Evolutionary conservation across 2,329 filamentous ascomycete genomes (phyloP), one percentile per base, ranked within the genome.

Genomic region (Aspergillus neotritici): DNA sequence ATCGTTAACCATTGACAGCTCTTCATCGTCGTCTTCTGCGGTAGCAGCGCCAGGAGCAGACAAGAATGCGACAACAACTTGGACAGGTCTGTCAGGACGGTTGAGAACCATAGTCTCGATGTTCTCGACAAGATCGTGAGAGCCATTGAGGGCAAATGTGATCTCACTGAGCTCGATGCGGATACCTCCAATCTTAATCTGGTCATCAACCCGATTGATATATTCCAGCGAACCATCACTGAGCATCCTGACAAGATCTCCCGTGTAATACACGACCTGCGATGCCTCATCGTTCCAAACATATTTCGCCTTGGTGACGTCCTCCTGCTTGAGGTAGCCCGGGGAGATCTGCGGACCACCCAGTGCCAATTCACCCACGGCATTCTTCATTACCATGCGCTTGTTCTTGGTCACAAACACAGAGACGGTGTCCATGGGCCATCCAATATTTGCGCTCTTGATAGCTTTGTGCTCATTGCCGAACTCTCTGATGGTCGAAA

Each of bases 21-120:
- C 34, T 16, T 44, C 41, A 8, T 39, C 37, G 16, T 32, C 36
- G 1, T 45, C 25, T 3, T 32, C 37, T 3, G 34, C 15, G 25
- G 13, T 17, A 13, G 35, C 47, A 21, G 55, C 47, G 3, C 29
- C 37, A 3, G 60, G 53, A 1, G 60, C 58, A 5, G 56, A 58
- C 14, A 66, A 49, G 31, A 65, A 65, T 13, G 61, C 58, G 44
- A 67, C 66, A n/a, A 69, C 43, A 1, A 64, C 54, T 33, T 63
- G 54, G 0, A 49, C 57, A 4, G 63, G 63, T 37, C 59, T 52
- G 29, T 57, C 56, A 1, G 63, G 58, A 2, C 61, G 59, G 12
- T 46, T 53, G 14, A 66, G 48, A 10, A 63, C 44, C 4, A 54
- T 43, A 10, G 63, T 60, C 30, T 67, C 62, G 30, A 67, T 56